phyloP scores from a whole-genome alignment of 352 stramenopile genomes.

The Phytophthora constricta region DNA sequence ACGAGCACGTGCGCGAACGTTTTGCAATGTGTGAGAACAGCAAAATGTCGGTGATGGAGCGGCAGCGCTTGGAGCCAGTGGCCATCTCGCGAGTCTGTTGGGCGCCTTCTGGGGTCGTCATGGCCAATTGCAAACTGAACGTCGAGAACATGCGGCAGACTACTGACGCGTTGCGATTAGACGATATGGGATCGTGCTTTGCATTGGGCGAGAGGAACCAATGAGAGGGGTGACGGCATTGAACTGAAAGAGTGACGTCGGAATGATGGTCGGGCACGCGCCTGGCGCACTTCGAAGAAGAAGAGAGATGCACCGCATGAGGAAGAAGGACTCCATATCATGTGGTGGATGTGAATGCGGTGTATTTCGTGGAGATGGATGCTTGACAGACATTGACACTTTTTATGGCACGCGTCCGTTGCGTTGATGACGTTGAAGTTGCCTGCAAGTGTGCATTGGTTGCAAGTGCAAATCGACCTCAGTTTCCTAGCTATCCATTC shows the following conservation, averaged over 20 bases:
- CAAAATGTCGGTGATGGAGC: background rate
- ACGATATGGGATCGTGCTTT: background rate
- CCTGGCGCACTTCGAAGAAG: background rate
- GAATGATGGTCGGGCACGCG: background rate
- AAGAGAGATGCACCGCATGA: too few species aligned
- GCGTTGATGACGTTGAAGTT: too few species aligned
- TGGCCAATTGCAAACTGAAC: constrained; percentile 1
- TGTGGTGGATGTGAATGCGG: too few species aligned
- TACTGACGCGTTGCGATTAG: background rate
- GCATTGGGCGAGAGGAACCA: background rate
- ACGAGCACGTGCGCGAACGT: background rate
- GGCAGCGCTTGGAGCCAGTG: background rate
- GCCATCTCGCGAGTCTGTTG: background rate
- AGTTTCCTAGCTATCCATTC: too few species aligned
- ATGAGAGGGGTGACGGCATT: too few species aligned
- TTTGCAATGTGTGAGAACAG: background rate
- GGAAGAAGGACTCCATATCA: too few species aligned
- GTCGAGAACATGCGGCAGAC: background rate
- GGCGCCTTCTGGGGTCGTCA: background rate
- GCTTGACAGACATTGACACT: too few species aligned
- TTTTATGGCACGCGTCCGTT: too few species aligned
- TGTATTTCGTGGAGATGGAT: too few species aligned
- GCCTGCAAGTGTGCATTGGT: too few species aligned
- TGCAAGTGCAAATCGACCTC: too few species aligned
- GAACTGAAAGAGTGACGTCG: too few species aligned